Conservation (phyloP, 2,329 filamentous ascomycete genomes). For the Claviceps pusilla region DNA sequence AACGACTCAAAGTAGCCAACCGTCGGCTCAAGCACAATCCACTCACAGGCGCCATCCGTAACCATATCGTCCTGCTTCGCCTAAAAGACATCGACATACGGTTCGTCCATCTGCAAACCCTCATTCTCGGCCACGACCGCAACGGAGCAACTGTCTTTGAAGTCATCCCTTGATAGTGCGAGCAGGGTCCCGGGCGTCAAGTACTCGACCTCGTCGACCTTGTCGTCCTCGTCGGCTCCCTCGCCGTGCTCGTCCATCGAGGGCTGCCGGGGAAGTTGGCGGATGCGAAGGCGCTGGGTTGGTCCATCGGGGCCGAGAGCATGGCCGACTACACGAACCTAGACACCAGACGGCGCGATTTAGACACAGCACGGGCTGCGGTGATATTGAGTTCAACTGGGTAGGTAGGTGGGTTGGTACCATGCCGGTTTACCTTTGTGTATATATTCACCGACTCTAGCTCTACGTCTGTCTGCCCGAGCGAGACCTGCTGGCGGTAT, state of each 20-base stretch:
- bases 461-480: constrained; percentile 18
- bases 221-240: neutral
- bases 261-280: constrained; percentile 57
- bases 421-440: constrained; percentile 39
- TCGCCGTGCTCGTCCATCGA: constrained; percentile 20
- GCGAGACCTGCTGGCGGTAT: constrained; percentile 23
- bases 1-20: constrained; percentile 63
- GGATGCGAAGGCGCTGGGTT: constrained; percentile 26
- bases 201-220: constrained; percentile 35
- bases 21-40: constrained; percentile 66
- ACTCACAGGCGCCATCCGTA: constrained; percentile 54
- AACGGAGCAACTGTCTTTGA: constrained; percentile 49
- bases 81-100: constrained; percentile 57
- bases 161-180: constrained; percentile 44
- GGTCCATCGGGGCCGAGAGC: constrained; percentile 48
- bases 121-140: constrained; percentile 59
- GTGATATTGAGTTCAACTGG: neutral
- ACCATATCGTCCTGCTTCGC: constrained; percentile 40
- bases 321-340: constrained; percentile 55
- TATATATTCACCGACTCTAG: constrained; percentile 50
- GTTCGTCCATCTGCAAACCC: constrained; percentile 23
- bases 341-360: neutral
- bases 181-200: constrained; percentile 39
- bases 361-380: neutral
- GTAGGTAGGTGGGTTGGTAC: neutral